A percentile compares a stretch with the other conserved stretches of the same genome.
Conservation (phyloP, 441 rosid genomes). For the Syzygium syzygioides region DNA sequence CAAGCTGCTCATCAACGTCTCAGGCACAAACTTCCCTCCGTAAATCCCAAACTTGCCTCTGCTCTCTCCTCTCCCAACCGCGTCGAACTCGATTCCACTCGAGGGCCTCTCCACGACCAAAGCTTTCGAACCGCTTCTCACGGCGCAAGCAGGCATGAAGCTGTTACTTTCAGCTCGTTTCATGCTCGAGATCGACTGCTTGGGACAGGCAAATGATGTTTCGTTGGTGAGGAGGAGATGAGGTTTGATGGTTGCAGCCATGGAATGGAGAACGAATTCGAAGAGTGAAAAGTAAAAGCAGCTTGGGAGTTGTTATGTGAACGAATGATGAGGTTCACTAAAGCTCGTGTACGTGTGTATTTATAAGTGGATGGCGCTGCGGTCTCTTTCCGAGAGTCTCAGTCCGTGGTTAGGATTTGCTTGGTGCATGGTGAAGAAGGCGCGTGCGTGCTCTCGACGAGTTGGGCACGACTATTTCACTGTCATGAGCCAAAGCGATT, state of each 20-base stretch:
- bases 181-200: not conserved
- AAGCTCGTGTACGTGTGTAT: not conserved
- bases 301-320: not conserved
- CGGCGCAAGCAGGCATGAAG: not conserved
- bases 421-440: not conserved
- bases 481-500: not conserved
- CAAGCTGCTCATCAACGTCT: slow-evolving; percentile 44
- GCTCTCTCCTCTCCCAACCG: not conserved
- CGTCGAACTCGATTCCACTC: not conserved
- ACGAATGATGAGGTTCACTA: not conserved
- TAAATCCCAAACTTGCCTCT: slow-evolving; percentile 55
- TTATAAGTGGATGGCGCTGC: not conserved
- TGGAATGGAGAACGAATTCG: not conserved
- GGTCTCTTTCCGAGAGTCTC: not conserved
- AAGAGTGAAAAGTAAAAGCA: not conserved
- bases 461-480: not conserved
- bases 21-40: slow-evolving; percentile 81
- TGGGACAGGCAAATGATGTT: not conserved
- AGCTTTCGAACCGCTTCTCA: not conserved
- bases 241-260: not conserved
- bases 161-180: not conserved
- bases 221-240: not conserved
- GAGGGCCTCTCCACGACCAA: not conserved
- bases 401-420: not conserved
- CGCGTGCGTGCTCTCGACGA: not conserved